These are phyloP conservation scores for Sporothrix dimorphospora DNA, from an alignment of 2,329 filamentous ascomycete species.

Conservation along the genomic window DNA sequence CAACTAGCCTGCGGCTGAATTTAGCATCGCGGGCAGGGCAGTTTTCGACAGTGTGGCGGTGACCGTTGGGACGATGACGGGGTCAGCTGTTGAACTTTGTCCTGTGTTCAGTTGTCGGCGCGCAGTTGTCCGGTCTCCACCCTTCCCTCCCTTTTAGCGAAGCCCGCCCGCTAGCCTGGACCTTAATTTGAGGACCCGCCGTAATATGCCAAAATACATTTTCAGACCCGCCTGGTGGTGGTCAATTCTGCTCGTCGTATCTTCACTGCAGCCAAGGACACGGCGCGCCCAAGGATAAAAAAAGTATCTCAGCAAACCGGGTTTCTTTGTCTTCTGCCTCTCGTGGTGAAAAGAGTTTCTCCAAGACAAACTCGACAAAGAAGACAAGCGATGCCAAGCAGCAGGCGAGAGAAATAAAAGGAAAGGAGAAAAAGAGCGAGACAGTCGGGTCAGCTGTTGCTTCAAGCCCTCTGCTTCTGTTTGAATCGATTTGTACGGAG, in stretches of 20 bases:
- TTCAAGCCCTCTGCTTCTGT: neutral
- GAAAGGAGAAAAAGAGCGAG: neutral
- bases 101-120: too few species aligned
- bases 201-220: too few species aligned
- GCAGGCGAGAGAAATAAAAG: neutral
- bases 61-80: neutral
- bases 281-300: neutral
- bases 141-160: neutral
- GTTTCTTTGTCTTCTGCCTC: neutral
- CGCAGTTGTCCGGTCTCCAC: neutral
- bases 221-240: too few species aligned
- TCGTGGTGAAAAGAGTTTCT: neutral
- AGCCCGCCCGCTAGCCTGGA: neutral
- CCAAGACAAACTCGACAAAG: neutral
- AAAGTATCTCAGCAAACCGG: neutral
- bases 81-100: neutral
- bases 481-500: neutral
- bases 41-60: neutral
- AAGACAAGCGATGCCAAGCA: neutral
- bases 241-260: too few species aligned
- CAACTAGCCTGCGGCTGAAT: neutral
- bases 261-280: neutral
- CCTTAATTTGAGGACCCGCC: neutral
- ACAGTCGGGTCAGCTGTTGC: neutral
- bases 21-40: slow-evolving; percentile 4